Base-by-base conservation (phyloP, 257 asterid species). In the Solanum tarijense region DNA sequence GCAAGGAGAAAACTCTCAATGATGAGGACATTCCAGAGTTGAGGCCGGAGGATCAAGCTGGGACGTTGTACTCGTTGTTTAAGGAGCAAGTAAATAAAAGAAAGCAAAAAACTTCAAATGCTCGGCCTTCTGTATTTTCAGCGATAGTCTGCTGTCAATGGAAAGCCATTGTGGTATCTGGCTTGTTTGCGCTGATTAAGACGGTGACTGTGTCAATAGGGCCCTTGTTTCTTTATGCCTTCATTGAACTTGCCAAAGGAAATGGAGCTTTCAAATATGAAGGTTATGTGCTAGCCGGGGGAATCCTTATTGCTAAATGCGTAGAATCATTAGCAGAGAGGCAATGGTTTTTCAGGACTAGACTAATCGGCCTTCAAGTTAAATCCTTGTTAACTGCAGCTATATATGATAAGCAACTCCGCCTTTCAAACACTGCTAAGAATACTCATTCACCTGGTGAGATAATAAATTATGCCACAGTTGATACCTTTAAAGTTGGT, bases 251-350 rank as follows among this genome's bases (percentile, higher is more conserved):
- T 84, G 89, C 91, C 7, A 84, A 89, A 82, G 93, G 91, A 21
- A 78, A 34, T 14, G 89, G 86, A 73, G 43, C 35, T 7, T 90
- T 88, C 68, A 71, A 73, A 34, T 81, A 89, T 31, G 89, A 89
- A 87, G 92, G 92, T 12, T 90, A 89, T 73, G 90, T 75, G 3
- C 65, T 90, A 31, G 85, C 89, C 0, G 83, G 35, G 36, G 90
- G 88, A 12, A 90, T 90, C 55, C 87, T 91, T 65, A 34, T 89
- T 9, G 85, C 87, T 11, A 91, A 91, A 88, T 76, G 84, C 75
- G 8, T 90, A 74, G 93, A 91, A 90, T 90, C 93, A 34, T 52
- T 90, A 4, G 86, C 91, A n/a, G 89, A 90, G 55, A 88, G 92
- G 76, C 93, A 91, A 32, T 91, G 92, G 92, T 89, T 43, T 60